Percentiles rank a stretch among this genome's conserved stretches.
phyloP scores from a whole-genome alignment of 768 basidiomycete genomes.

The Leucosporidium yakuticum region DNA sequence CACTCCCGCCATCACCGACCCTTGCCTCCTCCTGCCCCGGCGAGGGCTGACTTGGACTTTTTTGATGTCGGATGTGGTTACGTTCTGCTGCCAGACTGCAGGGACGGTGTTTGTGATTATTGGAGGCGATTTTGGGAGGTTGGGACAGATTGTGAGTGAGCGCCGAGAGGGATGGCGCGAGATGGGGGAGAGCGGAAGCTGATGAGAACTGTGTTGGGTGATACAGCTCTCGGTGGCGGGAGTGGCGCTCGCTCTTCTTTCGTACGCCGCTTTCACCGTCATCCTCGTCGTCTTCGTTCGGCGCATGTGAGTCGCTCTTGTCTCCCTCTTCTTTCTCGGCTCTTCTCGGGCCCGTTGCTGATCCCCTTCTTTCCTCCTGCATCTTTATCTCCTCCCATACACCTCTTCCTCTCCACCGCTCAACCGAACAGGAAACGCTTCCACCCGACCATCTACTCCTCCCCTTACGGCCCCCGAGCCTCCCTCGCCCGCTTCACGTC shows the following conservation, averaged over 20 bases:
- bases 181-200: too few species aligned
- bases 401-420: too few species aligned
- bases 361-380: too few species aligned
- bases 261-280: neutral
- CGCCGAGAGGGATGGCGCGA: neutral
- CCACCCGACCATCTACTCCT: too few species aligned
- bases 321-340: too few species aligned
- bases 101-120: neutral
- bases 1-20: neutral
- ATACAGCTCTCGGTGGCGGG: neutral
- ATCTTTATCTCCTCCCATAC: too few species aligned
- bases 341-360: too few species aligned
- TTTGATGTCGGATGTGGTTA: neutral
- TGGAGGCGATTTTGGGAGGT: neutral
- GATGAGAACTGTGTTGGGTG: too few species aligned
- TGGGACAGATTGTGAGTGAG: neutral
- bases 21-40: neutral
- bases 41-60: neutral
- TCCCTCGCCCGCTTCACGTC: too few species aligned
- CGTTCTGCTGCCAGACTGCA: neutral
- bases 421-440: too few species aligned
- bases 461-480: too few species aligned
- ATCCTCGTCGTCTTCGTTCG: neutral
- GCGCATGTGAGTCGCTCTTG: neutral
- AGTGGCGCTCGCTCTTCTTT: neutral